Evolutionary conservation across 192 early-diverging fungal species (phyloP).

Genomic region (Podila minutissima): DNA sequence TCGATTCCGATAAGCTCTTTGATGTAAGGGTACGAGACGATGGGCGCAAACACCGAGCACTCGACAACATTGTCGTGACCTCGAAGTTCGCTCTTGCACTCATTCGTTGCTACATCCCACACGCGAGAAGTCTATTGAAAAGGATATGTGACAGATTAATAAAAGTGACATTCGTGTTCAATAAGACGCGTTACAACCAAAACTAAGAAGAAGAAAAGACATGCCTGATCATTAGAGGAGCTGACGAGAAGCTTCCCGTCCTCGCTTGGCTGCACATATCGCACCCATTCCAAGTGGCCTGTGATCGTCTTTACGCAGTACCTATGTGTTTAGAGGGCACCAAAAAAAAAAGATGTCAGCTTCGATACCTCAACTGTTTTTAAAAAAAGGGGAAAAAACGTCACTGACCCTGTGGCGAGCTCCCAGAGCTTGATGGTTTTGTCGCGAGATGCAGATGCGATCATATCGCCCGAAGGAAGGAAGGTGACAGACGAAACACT

Average conservation of each 20-base stretch:
- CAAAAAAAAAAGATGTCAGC: not conserved
- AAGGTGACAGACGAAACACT: conserved; percentile 85
- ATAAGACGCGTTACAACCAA: no score
- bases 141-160: not conserved
- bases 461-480: conserved; percentile 78
- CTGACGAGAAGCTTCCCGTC: conserved; percentile 81
- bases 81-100: conserved; percentile 80
- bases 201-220: not conserved
- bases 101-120: conserved; percentile 81
- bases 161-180: not conserved
- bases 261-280: conserved; percentile 71
- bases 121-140: conserved; percentile 76
- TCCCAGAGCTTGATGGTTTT: conserved; percentile 95
- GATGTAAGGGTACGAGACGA: conserved; percentile 68
- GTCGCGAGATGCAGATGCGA: conserved; percentile 92
- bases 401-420: conserved; percentile 73
- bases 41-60: conserved; percentile 86
- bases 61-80: conserved; percentile 98
- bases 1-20: conserved; percentile 75
- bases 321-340: conserved; percentile 35
- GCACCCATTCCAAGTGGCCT: conserved; percentile 93
- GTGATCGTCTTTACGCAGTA: conserved; percentile 83
- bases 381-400: not conserved
- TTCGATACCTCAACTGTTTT: not conserved
- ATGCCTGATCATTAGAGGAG: conserved; percentile 87